Conservation (phyloP, 1,284 basidiomycete species). For the Marasmius oreades region DNA sequence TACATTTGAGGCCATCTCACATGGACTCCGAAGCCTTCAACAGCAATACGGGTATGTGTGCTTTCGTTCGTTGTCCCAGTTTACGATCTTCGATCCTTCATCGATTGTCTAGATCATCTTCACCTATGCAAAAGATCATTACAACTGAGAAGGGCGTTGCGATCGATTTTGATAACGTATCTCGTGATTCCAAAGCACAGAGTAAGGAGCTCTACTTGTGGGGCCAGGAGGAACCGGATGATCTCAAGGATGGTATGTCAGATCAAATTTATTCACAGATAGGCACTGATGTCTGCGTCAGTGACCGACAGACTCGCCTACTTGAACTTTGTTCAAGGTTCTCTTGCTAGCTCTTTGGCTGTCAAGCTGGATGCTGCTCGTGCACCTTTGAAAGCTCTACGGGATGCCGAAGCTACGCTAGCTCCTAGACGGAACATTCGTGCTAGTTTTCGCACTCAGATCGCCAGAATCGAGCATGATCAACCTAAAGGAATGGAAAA, state of each 20-base stretch:
- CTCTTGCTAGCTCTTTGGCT: conserved; percentile 57
- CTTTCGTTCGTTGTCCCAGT: neutral
- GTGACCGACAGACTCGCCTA: conserved; percentile 77
- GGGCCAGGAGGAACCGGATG: conserved; percentile 66
- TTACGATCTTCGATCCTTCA: conserved; percentile 9
- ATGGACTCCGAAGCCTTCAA: conserved; percentile 67
- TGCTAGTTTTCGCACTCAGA: conserved; percentile 52
- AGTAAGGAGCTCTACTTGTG: conserved; percentile 81
- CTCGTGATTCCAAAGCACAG: conserved; percentile 62
- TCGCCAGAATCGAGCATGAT: conserved; percentile 61
- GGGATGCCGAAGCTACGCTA: conserved; percentile 62
- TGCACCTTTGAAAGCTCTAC: conserved; percentile 61
- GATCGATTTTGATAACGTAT: conserved; percentile 63
- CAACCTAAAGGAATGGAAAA: conserved; percentile 56
- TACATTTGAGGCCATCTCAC: conserved; percentile 59
- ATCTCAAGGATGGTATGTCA: conserved; percentile 70
- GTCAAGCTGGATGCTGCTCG: conserved; percentile 59
- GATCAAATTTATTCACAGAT: neutral
- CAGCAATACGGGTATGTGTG: conserved; percentile 67
- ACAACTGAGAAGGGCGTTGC: conserved; percentile 72
- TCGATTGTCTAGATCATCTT: conserved; percentile 40
- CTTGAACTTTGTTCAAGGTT: conserved; percentile 70
- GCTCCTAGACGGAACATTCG: conserved; percentile 60
- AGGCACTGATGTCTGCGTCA: conserved; percentile 22
- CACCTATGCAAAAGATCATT: conserved; percentile 69